A percentile compares a stretch with the other conserved stretches of the same genome.
Evolutionary conservation across 306 rosid genomes (phyloP).

Genomic region (Ormosia emarginata): DNA sequence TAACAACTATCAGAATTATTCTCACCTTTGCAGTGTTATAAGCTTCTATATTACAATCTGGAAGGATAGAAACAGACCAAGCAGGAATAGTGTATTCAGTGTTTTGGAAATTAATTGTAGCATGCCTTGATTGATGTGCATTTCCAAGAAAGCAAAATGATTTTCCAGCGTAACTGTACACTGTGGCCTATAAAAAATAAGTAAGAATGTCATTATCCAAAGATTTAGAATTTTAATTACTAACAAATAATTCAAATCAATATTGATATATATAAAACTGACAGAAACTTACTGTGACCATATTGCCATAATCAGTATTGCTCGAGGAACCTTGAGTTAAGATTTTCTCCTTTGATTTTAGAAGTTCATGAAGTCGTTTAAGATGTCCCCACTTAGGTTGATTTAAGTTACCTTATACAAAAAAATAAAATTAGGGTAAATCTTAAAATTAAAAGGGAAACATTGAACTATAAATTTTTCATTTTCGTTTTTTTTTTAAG

Average conservation of each 20-base stretch:
- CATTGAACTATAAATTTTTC: background rate
- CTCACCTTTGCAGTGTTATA: slow-evolving; percentile 42
- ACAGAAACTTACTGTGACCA: background rate
- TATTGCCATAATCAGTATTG: background rate
- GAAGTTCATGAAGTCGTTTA: slow-evolving; percentile 16
- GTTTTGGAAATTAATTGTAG: slow-evolving; percentile 15
- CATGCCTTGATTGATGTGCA: background rate
- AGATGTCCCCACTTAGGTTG: slow-evolving; percentile 48
- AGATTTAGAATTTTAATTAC: background rate
- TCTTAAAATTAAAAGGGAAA: background rate
- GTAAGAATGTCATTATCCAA: background rate
- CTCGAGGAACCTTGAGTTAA: background rate
- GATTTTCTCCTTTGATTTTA: slow-evolving; percentile 16
- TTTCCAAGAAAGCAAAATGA: slow-evolving; percentile 32
- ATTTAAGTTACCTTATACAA: slow-evolving; percentile 28
- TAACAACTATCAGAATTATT: background rate
- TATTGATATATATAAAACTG: background rate
- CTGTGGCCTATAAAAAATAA: slow-evolving; percentile 22
- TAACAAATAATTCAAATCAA: background rate
- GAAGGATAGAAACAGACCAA: slow-evolving; percentile 36
- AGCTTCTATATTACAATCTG: slow-evolving; percentile 26
- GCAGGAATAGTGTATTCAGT: slow-evolving; percentile 23
- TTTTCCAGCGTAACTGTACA: slow-evolving; percentile 8
- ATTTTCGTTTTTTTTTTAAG: background rate
- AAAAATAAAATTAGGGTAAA: background rate